Evolutionary conservation across 495 filamentous ascomycete species (phyloP), one percentile per base, ranked within the genome.

Genomic region (Chaetomium tenue): DNA sequence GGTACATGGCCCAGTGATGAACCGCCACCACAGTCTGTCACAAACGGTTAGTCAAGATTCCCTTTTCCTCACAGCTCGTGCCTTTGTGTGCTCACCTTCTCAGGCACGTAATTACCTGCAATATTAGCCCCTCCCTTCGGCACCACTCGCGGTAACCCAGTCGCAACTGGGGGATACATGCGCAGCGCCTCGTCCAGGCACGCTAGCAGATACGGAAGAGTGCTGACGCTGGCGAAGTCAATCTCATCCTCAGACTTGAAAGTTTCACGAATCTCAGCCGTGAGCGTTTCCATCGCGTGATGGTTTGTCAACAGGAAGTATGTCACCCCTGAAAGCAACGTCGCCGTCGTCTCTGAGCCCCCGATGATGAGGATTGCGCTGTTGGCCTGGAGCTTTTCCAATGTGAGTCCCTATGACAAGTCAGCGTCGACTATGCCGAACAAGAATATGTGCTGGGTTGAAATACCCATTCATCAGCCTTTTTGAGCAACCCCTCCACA

Each of bases 321-420:
- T 0, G 81, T 80, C 0, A 78, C 75, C 2, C 79, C 82, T 2
- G 78, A 75, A 28, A 90, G 71, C 4, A 82, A 58, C 0, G 86
- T 86, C 1, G 86, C 85, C 2, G 85, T 86, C 3, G 87, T 88
- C 62, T 89, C 86, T 0, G 81, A 84, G 13, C 85, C 84, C 20
- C 75, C 84, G n/a, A 83, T 79, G 28, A 85, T 75, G 8, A 80
- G 70, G 28, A 79, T 67, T 46, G 70, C 71, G 16, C 74, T 78
- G 63, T 82, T 84, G 8, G 70, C 62, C 18, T 72, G 70, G 0
- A 83, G 70, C 28, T 79, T 69, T 20, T 76, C 75, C 16, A 79
- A 64, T 16, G 65, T 74, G 16, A 82, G 68, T 7, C 77, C 75
- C 71, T 83, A 52, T 16, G 7, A 11, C 8, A 11, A 22, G 42